Conservation (phyloP, 2,329 filamentous ascomycete genomes). For the Aurifilum marmelostoma region DNA sequence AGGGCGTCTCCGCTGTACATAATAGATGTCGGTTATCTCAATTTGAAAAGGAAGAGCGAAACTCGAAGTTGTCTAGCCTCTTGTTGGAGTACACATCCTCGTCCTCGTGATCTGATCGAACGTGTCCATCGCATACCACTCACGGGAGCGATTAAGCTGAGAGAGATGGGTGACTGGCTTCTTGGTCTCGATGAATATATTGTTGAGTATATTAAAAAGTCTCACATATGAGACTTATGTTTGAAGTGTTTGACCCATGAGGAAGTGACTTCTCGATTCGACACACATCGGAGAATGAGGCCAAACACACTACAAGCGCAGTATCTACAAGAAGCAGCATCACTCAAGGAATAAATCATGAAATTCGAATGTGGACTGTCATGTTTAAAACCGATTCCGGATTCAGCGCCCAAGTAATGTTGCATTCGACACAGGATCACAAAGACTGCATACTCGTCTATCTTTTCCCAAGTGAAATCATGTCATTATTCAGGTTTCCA, state of each 20-base stretch:
- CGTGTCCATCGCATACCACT: not conserved
- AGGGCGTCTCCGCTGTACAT: constrained; percentile 23
- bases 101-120: not conserved
- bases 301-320: too few relatives aligned
- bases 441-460: not conserved
- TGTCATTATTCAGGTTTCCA: not conserved
- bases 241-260: not conserved
- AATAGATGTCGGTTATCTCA: constrained; percentile 13
- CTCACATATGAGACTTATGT: not conserved
- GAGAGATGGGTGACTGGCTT: not conserved
- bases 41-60: not conserved
- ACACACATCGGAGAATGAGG: too few relatives aligned
- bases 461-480: not conserved
- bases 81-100: not conserved
- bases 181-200: not conserved
- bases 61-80: not conserved
- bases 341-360: too few relatives aligned
- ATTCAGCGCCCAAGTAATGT: not conserved
- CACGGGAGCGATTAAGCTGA: not conserved
- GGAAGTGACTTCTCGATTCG: not conserved
- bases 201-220: not conserved
- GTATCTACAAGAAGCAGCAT: too few relatives aligned
- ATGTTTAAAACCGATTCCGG: too few relatives aligned
- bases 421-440: too few relatives aligned
- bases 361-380: too few relatives aligned